A percentile compares a stretch with the other conserved stretches of the same genome.
phyloP scores from a whole-genome alignment of 73 alveolate genomes.

The Tetrahymena borealis region DNA sequence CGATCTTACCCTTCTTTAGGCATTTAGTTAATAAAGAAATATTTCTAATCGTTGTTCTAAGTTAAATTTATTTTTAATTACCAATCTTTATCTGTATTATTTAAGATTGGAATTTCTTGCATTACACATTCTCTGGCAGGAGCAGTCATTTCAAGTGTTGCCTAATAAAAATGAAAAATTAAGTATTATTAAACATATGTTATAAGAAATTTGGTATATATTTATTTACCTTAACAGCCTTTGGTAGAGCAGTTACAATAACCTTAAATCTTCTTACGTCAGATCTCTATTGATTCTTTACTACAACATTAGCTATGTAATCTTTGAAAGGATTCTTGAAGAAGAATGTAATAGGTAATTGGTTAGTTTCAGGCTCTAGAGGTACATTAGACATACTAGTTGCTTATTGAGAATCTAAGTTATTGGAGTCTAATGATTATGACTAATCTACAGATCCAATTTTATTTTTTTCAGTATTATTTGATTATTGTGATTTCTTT shows the following conservation, averaged over 20 bases:
- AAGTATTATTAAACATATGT: neutral
- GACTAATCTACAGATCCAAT: neutral
- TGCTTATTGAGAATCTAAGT: neutral
- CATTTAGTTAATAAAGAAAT: neutral
- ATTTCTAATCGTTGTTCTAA: neutral
- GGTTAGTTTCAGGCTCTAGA: constrained; percentile 7
- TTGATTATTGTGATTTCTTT: neutral
- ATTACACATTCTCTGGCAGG: constrained; percentile 87
- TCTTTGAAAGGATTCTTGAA: constrained; percentile 39
- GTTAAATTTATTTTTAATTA: constrained; percentile 62
- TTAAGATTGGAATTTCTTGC: constrained; percentile 93
- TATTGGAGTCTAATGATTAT: neutral
- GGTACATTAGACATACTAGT: neutral
- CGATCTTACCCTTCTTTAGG: neutral
- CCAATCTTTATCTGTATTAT: constrained; percentile 95
- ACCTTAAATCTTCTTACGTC: constrained; percentile 92
- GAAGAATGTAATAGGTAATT: constrained; percentile 12
- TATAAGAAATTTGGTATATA: neutral
- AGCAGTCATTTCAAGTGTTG: constrained; percentile 88
- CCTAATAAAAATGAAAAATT: neutral
- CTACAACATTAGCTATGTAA: constrained; percentile 4
- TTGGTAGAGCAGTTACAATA: constrained; percentile 90
- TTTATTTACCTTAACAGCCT: constrained; percentile 59
- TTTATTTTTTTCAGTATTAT: constrained; percentile 2
- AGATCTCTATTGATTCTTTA: constrained; percentile 49